Base-by-base conservation (phyloP, 345 rosid species). In the Populus davidiana region DNA sequence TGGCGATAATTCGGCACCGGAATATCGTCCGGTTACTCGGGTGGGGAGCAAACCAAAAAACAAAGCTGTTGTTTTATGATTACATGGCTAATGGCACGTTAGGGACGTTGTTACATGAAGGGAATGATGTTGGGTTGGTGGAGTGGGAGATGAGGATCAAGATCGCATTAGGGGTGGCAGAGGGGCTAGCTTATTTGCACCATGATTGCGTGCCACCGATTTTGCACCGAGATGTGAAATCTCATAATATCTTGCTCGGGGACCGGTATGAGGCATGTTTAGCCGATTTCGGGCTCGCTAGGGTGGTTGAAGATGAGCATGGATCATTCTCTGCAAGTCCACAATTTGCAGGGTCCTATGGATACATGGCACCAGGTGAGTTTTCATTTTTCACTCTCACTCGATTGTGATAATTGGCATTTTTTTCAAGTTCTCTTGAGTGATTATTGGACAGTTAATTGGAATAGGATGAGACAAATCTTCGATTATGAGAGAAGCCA, bases 321-420 rank as follows among this genome's bases (percentile, higher is more conserved):
- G 79, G 80, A 41, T 80, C 94, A 0, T 83, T 89, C 69, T 84
- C 90, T 0, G 86, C 81, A 0, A 86, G 76, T 75, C 96, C 92
- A 0, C 88, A 93, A 39, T 80, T 93, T 63, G 98, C 92, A 3
- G 97, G 98, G 31, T 94, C 98, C 49, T 91, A 89, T 21, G 98
- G 98, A 54, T 94, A 94, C 94, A 91, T 94, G 41, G 98, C 98
- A 16, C 98, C 98, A 0, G 98, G 98, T 88, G 77, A 78, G 86
- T 74, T 16, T 72, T 71, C 72, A 11, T 20, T 16, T 62, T 36
- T 73, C 56, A 7, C 6, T 75, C 5, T 52, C 20, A 1, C 54
- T 16, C 5, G 39, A 35, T 6, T 31, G n/a, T 16, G 36, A 29
- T 35, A 8, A 31, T 14, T 35, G 10, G 9, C 18, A 11, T 41